Conservation (phyloP, 75 land plant species). For the Cupressus sempervirens region DNA sequence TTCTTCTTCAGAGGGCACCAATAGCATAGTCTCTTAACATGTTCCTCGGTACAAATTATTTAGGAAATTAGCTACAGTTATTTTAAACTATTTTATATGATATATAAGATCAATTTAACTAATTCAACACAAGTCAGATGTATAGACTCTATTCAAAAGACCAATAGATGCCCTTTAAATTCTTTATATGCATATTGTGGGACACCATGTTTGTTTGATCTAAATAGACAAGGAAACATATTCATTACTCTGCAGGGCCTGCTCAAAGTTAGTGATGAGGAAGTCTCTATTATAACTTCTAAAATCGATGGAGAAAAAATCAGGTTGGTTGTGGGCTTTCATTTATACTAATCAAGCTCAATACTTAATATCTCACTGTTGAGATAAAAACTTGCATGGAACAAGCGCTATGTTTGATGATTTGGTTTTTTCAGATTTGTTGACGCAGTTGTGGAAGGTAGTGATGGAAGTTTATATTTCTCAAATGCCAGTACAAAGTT, state of each 20-base stretch:
- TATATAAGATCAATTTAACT: too few relatives aligned
- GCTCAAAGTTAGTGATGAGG: constrained; percentile 43
- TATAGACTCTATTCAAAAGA: neutral
- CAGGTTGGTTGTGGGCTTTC: constrained; percentile 25
- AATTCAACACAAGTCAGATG: too few relatives aligned
- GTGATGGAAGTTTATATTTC: constrained; percentile 74
- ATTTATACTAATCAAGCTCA: neutral
- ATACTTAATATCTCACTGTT: constrained; percentile 38
- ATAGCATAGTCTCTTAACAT: too few relatives aligned
- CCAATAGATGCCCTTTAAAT: too few relatives aligned
- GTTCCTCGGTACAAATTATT: too few relatives aligned
- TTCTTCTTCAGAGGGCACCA: too few relatives aligned
- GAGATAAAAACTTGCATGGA: neutral
- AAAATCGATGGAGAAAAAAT: constrained; percentile 48
- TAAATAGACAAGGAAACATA: neutral
- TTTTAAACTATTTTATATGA: too few relatives aligned
- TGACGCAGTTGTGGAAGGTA: constrained; percentile 53
- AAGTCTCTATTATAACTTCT: constrained; percentile 32
- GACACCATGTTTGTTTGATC: neutral
- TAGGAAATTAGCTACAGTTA: too few relatives aligned
- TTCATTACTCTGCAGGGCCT: constrained; percentile 40
- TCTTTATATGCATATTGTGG: neutral
- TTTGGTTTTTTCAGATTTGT: constrained; percentile 41
- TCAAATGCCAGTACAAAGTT: constrained; percentile 62
- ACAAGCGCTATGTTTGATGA: neutral